phyloP scores from a whole-genome alignment of 768 basidiomycete species.

The Leccinum disarticulatum region DNA sequence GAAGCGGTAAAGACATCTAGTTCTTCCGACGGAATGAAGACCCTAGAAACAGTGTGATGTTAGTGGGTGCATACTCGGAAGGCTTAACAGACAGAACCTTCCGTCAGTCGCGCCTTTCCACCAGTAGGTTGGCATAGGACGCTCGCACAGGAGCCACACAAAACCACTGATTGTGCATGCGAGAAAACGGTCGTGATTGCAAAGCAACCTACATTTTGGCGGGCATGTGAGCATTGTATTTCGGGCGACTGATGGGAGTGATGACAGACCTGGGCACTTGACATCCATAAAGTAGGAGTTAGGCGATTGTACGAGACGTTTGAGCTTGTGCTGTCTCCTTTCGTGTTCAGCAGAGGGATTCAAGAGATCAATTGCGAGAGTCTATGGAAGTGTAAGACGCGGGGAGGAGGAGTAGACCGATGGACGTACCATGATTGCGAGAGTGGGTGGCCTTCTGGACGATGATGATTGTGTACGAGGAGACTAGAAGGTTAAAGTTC shows the following conservation, averaged over 20 bases:
- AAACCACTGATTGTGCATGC: constrained; percentile 96
- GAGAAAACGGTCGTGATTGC: constrained; percentile 98
- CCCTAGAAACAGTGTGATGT: constrained; percentile 48
- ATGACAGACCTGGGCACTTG: constrained; percentile 88
- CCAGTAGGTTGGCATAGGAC: constrained; percentile 98
- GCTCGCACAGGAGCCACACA: constrained; percentile 89
- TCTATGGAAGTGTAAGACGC: constrained; percentile 44
- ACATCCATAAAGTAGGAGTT: constrained; percentile 99
- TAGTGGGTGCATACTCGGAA: constrained; percentile 3
- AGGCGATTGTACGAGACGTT: constrained; percentile 97
- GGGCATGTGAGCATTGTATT: neutral
- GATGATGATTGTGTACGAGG: constrained; percentile 25
- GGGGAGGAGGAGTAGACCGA: neutral
- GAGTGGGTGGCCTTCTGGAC: constrained; percentile 9
- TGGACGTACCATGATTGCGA: constrained; percentile 22
- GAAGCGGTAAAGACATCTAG: constrained; percentile 36
- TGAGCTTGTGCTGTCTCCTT: constrained; percentile 95
- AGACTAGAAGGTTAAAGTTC: constrained; percentile 26
- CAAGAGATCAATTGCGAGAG: constrained; percentile 97
- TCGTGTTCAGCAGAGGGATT: constrained; percentile 89
- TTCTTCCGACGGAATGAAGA: constrained; percentile 98
- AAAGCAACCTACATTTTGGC: constrained; percentile 73
- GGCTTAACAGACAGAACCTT: constrained; percentile 61
- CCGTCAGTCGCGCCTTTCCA: constrained; percentile 96
- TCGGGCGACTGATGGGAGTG: neutral